These are phyloP conservation scores for Ascocoryne sarcoides DNA, from an alignment of 2,329 filamentous ascomycete genomes.

Conservation along the genomic window DNA sequence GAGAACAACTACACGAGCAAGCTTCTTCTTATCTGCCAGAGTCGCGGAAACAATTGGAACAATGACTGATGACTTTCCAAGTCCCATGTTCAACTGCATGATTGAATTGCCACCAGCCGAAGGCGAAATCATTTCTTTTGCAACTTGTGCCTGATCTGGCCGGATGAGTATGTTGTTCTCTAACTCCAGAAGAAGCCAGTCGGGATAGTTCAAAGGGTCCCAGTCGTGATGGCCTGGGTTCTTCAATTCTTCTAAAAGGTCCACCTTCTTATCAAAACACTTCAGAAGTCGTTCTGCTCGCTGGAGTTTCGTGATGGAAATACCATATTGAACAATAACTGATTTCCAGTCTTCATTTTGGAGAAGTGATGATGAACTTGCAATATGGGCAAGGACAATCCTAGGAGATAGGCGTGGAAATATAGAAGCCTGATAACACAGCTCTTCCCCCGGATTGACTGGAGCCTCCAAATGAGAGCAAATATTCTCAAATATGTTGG, in stretches of 20 bases:
- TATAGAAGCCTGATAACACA: constrained; percentile 25
- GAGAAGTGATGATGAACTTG: neutral
- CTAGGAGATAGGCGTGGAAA: constrained; percentile 13
- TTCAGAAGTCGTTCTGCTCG: constrained; percentile 30
- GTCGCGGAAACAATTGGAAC: constrained; percentile 51
- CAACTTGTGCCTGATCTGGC: constrained; percentile 39
- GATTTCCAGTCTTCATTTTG: constrained; percentile 11
- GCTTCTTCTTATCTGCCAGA: constrained; percentile 39
- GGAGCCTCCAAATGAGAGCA: neutral
- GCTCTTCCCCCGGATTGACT: constrained; percentile 22
- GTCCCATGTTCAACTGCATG: constrained; percentile 64
- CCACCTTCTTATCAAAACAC: constrained; percentile 17
- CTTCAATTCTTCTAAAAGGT: constrained; percentile 34
- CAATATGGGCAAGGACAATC: constrained; percentile 11
- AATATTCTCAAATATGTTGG: neutral
- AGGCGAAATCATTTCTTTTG: constrained; percentile 43
- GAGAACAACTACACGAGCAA: constrained; percentile 51
- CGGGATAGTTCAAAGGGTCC: constrained; percentile 42
- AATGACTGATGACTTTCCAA: constrained; percentile 63
- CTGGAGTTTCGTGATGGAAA: constrained; percentile 15
- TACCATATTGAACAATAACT: constrained; percentile 11
- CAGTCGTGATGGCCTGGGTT: constrained; percentile 50
- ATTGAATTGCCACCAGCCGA: constrained; percentile 37
- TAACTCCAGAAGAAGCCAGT: constrained; percentile 55
- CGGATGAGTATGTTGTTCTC: constrained; percentile 56